These are phyloP conservation scores for Sideroxylon spinosum DNA, from an alignment of 179 eudicot genomes.

Conservation along the genomic window DNA sequence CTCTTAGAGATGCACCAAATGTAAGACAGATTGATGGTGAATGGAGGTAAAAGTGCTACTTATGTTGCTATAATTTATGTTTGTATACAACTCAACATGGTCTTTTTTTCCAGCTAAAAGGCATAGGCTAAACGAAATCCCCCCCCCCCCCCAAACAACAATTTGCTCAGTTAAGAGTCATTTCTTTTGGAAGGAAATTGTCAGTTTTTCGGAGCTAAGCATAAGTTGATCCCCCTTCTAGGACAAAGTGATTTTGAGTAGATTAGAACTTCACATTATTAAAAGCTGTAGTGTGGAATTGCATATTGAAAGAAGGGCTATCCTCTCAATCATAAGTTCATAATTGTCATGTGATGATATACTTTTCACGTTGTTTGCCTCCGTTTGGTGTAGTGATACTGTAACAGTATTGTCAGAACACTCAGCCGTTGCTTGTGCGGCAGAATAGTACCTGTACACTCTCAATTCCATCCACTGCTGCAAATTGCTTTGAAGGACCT, in stretches of 20 bases:
- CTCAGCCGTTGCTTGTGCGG: background rate
- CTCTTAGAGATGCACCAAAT: constrained; percentile 91
- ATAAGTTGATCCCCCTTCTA: background rate
- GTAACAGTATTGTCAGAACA: background rate
- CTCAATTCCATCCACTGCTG: background rate
- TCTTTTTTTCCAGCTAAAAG: too few relatives aligned
- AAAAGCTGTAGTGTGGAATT: background rate
- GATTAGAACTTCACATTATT: background rate
- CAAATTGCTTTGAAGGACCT: background rate
- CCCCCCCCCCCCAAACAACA: too few relatives aligned
- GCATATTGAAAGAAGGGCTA: background rate
- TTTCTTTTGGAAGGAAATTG: background rate
- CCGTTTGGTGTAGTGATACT: background rate
- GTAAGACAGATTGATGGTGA: constrained; percentile 91
- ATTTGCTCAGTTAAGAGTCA: too few relatives aligned
- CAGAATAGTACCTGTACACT: background rate
- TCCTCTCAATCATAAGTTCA: background rate
- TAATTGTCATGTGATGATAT: background rate
- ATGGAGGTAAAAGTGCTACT: constrained; percentile 61
- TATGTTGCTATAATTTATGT: background rate
- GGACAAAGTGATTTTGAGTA: background rate
- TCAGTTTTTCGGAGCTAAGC: background rate
- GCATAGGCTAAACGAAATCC: too few relatives aligned
- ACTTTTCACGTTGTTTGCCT: background rate
- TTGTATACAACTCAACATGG: background rate